Conservation (phyloP, 2,329 filamentous ascomycete species). For the Sporothrix phasma region DNA sequence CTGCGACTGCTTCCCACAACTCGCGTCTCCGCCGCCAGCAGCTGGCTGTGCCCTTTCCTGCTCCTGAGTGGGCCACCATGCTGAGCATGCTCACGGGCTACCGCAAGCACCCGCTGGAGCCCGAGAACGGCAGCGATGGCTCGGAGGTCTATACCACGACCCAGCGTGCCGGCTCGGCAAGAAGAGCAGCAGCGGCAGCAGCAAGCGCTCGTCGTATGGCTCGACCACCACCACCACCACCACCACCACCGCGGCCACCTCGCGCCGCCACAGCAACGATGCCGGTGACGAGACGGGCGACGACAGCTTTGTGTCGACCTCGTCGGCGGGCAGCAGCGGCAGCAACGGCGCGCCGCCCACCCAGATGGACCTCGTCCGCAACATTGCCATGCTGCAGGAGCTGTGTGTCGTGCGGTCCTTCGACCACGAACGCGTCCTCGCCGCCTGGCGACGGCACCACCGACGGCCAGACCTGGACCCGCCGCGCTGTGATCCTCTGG, state of each 20-base stretch:
- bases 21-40: slow-evolving; percentile 34
- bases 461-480: slow-evolving; percentile 35
- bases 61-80: slow-evolving; percentile 48
- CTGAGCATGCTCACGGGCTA: slow-evolving; percentile 47
- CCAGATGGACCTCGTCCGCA: slow-evolving; percentile 47
- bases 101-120: slow-evolving; percentile 30
- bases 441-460: background rate
- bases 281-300: slow-evolving; percentile 22
- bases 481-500: slow-evolving; percentile 54
- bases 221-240: slow-evolving; percentile 13
- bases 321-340: slow-evolving; percentile 20
- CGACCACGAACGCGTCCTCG: slow-evolving; percentile 21
- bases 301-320: slow-evolving; percentile 21
- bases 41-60: slow-evolving; percentile 48
- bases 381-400: slow-evolving; percentile 59
- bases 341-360: slow-evolving; percentile 25
- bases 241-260: slow-evolving; percentile 7
- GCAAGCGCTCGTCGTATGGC: slow-evolving; percentile 18
- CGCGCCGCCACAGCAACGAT: slow-evolving; percentile 18
- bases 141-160: slow-evolving; percentile 5
- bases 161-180: slow-evolving; percentile 2
- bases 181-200: slow-evolving; percentile 10
- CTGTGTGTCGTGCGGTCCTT: slow-evolving; percentile 46
- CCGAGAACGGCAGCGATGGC: slow-evolving; percentile 17
- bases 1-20: slow-evolving; percentile 41